Conservation (phyloP, 345 rosid genomes). For the Eucalyptus melliodora region DNA sequence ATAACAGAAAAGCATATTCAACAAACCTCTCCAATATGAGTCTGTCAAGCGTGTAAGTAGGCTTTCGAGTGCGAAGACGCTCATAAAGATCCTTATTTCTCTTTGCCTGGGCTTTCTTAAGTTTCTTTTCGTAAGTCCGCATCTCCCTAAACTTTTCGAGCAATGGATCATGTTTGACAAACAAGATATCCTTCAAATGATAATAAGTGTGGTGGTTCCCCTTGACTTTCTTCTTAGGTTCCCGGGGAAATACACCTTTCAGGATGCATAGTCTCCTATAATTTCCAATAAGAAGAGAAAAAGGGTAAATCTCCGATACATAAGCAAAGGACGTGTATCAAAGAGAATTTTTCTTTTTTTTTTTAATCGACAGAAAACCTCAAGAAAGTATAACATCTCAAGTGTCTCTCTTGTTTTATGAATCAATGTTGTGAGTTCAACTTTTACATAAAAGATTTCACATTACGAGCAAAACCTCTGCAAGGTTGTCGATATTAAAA, state of each 20-base stretch:
- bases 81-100: slow-evolving; percentile 62
- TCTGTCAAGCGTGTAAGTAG: slow-evolving; percentile 54
- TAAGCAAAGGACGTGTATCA: background rate
- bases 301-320: background rate
- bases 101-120: slow-evolving; percentile 73
- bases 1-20: background rate
- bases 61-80: slow-evolving; percentile 56
- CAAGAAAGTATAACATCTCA: background rate
- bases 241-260: slow-evolving; percentile 84
- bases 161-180: slow-evolving; percentile 75
- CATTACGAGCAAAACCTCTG: background rate
- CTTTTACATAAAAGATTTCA: background rate
- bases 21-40: slow-evolving; percentile 76
- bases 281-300: background rate
- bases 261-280: slow-evolving; percentile 72
- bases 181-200: slow-evolving; percentile 81
- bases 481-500: background rate
- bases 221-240: slow-evolving; percentile 87
- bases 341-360: background rate
- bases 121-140: slow-evolving; percentile 59
- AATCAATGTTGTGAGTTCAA: background rate
- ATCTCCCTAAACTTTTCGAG: slow-evolving; percentile 84
- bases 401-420: background rate
- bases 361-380: background rate
- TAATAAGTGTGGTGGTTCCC: slow-evolving; percentile 96